A percentile compares a stretch with the other conserved stretches of the same genome.
phyloP scores from a whole-genome alignment of 75 land plant genomes.

The Pinus taeda region DNA sequence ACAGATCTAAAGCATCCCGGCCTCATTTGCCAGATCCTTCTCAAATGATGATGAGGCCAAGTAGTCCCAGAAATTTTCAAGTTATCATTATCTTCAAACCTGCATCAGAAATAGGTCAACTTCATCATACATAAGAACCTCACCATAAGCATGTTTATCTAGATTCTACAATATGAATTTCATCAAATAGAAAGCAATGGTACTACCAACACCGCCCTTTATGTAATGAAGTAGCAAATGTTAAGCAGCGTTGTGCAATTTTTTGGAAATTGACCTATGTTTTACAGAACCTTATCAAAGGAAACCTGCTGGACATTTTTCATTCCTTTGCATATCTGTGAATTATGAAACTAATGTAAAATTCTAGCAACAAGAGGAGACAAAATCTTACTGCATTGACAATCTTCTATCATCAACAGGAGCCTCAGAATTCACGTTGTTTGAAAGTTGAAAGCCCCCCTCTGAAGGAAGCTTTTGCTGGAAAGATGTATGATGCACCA shows the following conservation, averaged over 20 bases:
- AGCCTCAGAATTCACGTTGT: slow-evolving; percentile 1
- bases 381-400: slow-evolving; percentile 21
- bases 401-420: slow-evolving; percentile 15
- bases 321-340: no score
- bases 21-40: slow-evolving; percentile 45
- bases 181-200: no score
- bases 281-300: no score
- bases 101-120: no score
- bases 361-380: not conserved
- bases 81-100: not conserved
- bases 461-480: slow-evolving; percentile 14
- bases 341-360: not conserved
- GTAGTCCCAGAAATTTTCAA: slow-evolving; percentile 1
- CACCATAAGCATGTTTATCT: no score
- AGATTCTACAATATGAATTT: no score
- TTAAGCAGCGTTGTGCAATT: not conserved
- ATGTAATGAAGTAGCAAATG: no score
- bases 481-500: slow-evolving; percentile 30
- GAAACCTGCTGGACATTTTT: no score
- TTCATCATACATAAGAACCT: no score
- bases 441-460: slow-evolving; percentile 8
- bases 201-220: no score
- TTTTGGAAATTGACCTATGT: no score
- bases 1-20: slow-evolving; percentile 22
- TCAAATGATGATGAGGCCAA: no score